Evolutionary conservation across 805 yeast species (phyloP).

Genomic region (Nakazawaea pomicola): DNA sequence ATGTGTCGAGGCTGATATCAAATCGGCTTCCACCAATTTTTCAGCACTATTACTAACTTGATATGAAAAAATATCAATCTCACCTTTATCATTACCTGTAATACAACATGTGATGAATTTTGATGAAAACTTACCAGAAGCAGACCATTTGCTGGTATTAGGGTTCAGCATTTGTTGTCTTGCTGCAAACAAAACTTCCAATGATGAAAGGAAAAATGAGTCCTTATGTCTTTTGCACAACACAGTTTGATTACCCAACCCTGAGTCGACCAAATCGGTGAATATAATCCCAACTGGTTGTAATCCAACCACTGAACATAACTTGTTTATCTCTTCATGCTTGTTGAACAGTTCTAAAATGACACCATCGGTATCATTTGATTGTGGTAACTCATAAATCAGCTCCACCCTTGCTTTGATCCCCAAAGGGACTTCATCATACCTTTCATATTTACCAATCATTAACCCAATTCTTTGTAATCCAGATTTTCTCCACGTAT

Average conservation of each 20-base stretch:
- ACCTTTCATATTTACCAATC: constrained; percentile 75
- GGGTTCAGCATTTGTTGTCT: constrained; percentile 64
- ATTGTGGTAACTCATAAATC: constrained; percentile 89
- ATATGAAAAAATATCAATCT: constrained; percentile 85
- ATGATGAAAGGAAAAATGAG: constrained; percentile 83
- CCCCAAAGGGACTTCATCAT: constrained; percentile 86
- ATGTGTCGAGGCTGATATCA: constrained; percentile 82
- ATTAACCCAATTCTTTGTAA: constrained; percentile 81
- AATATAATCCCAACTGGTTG: constrained; percentile 76
- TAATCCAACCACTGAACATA: constrained; percentile 59
- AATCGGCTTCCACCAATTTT: constrained; percentile 79
- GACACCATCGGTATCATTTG: constrained; percentile 81
- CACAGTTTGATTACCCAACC: constrained; percentile 82
- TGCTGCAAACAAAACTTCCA: constrained; percentile 83
- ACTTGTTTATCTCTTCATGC: constrained; percentile 31
- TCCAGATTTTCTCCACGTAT: constrained; percentile 88
- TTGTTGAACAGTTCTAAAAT: constrained; percentile 44
- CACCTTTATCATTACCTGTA: constrained; percentile 83
- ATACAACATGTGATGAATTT: constrained; percentile 91
- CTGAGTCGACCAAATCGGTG: constrained; percentile 87
- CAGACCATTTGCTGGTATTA: constrained; percentile 58
- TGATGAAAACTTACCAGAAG: constrained; percentile 67
- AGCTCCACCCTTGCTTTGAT: constrained; percentile 92
- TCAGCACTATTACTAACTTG: constrained; percentile 89
- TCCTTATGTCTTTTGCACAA: constrained; percentile 90